Percentiles rank a stretch among this genome's conserved stretches.
phyloP scores from a whole-genome alignment of 768 basidiomycete species.

The Tricholomella constricta region DNA sequence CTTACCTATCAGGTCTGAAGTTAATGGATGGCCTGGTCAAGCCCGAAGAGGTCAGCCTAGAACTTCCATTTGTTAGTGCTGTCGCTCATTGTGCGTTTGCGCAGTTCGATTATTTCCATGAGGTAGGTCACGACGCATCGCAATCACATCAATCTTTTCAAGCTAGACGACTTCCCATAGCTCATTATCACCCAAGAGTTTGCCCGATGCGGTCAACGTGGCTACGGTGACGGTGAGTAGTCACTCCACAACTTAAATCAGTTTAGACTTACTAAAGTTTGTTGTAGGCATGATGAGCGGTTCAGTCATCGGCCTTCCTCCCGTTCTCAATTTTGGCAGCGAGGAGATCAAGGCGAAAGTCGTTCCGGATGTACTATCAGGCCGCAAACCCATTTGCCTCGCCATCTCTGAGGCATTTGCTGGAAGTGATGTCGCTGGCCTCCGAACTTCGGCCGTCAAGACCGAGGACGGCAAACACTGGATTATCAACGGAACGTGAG shows the following conservation, averaged over 20 bases:
- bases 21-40: slow-evolving; percentile 81
- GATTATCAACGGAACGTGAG: slow-evolving; percentile 70
- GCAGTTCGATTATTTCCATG: slow-evolving; percentile 90
- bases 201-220: slow-evolving; percentile 64
- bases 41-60: slow-evolving; percentile 64
- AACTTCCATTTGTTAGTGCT: neutral
- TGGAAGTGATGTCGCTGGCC: slow-evolving; percentile 77
- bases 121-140: slow-evolving; percentile 33
- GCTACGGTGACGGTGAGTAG: slow-evolving; percentile 73
- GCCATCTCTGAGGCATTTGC: slow-evolving; percentile 91
- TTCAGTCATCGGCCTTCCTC: slow-evolving; percentile 82
- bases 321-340: slow-evolving; percentile 80
- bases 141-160: neutral
- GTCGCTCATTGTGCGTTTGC: neutral
- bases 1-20: slow-evolving; percentile 47
- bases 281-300: slow-evolving; percentile 61
- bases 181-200: slow-evolving; percentile 82
- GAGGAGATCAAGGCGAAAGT: slow-evolving; percentile 55
- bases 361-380: slow-evolving; percentile 66
- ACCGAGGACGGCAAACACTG: slow-evolving; percentile 79
- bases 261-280: neutral
- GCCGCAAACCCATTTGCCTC: slow-evolving; percentile 78
- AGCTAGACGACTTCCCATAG: slow-evolving; percentile 29
- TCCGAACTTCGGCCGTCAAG: slow-evolving; percentile 74
- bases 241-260: neutral